Evolutionary conservation across 2,329 filamentous ascomycete species (phyloP), one percentile per base, ranked within the genome.

Genomic region (Sporothrix pseudoabietina): DNA sequence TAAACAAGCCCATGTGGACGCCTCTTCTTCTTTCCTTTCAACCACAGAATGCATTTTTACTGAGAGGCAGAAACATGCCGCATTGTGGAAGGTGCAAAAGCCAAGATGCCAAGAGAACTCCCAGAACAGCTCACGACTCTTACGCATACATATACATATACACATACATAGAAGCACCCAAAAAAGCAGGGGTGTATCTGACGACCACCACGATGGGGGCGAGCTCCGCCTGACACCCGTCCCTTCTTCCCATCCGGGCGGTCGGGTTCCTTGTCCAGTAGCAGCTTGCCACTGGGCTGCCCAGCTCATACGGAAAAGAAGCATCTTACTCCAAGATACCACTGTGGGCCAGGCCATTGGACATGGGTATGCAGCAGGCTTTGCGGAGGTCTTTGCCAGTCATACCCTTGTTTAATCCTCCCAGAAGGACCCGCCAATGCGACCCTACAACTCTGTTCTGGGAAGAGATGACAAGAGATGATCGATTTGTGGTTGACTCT

Each of bases 81-180:
- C 19, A 19, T 22, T n/a, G 22, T 22, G 61, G 61, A 30, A 47
- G 61, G 61, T n/a, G 39, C 22, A 14, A 55, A 69, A 26, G 49
- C 66, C 66, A 55, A 55, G 49, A 35, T 32, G 66, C 47, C 61
- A 66, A 66, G 59, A 22, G n/a, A 4, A 19, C 59, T 10, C 26
- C 26, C 32, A 19, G 35, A 32, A 22, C 32, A 63, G 19, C 59
- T 41, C 59, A 44, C 30, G 22, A 35, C 19, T 41, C 1, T 3
- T 14, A 16, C 14, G 19, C 10, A 3, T 12, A 16, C 44, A 47
- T n/a, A n/a, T n/a, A n/a, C n/a, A n/a, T n/a, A n/a, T n/a, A n/a
- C n/a, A n/a, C n/a, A n/a, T n/a, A 26, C 26, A 26, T 26, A 2
- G 12, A 59, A 26, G 26, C 10, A 55, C 49, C 7, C 39, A 41